Conservation (phyloP, 352 stramenopile species). For the Phytophthora vignae region DNA sequence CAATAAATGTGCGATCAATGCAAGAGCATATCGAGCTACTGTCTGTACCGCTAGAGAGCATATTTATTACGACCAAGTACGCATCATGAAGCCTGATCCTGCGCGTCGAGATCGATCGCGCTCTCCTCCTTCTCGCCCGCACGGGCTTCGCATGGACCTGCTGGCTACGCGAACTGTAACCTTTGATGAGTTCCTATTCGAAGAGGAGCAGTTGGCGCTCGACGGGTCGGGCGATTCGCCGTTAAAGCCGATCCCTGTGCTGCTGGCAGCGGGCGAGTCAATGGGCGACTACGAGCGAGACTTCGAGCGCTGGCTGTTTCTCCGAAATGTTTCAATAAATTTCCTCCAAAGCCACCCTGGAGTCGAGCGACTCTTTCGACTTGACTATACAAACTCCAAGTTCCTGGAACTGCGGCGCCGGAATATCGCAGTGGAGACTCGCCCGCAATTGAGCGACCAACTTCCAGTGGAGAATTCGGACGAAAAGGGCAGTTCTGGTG, state of each 20-base stretch:
- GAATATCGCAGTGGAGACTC: background rate
- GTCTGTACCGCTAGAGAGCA: background rate
- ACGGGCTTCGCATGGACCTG: background rate
- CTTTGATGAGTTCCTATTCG: background rate
- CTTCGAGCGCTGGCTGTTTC: constrained; percentile 1
- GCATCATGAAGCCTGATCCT: background rate
- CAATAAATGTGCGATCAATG: background rate
- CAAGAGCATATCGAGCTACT: background rate
- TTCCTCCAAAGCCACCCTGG: background rate
- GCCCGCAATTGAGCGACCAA: background rate
- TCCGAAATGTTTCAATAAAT: background rate
- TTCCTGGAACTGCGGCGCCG: background rate
- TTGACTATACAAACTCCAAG: background rate
- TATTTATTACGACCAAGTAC: no score
- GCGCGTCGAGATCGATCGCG: background rate
- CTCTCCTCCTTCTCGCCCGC: background rate
- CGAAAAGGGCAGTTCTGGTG: background rate
- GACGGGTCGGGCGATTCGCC: background rate
- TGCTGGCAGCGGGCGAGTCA: background rate
- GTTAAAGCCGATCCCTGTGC: background rate
- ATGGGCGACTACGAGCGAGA: background rate
- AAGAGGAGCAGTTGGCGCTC: background rate
- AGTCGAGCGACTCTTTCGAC: background rate
- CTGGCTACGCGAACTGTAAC: background rate
- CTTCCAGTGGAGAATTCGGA: background rate